Evolutionary conservation across 139 green algal genomes (phyloP), one percentile per base, ranked within the genome.

Genomic region (Closterium sp.): DNA sequence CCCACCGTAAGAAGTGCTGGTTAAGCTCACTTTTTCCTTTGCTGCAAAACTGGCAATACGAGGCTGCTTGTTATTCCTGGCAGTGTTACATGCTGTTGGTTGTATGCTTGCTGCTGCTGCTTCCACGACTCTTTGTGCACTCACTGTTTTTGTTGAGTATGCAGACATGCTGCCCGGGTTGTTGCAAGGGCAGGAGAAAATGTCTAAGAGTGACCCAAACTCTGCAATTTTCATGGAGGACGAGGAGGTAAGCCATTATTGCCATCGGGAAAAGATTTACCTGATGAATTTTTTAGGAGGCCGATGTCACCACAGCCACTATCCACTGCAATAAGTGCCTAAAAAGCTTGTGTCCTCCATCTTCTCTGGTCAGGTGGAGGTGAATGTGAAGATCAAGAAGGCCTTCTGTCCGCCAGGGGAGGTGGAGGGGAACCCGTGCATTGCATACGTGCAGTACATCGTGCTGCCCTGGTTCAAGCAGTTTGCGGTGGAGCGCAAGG

Each of bases 321-420:
- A n/a, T n/a, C n/a, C n/a, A n/a, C n/a, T n/a, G n/a, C n/a, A n/a
- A n/a, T n/a, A n/a, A n/a, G n/a, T n/a, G n/a, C n/a, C n/a, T n/a
- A n/a, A n/a, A n/a, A n/a, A n/a, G n/a, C n/a, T n/a, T n/a, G n/a
- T n/a, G n/a, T n/a, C n/a, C n/a, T n/a, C n/a, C n/a, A n/a, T n/a
- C n/a, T n/a, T 28, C 25, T 33, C 36, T 34, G 21, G 38, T n/a
- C 89, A 94, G 91, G 91, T 43, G 38, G 98, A 99, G 43, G 98
- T 99, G 25, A 97, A 97, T 86, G 95, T 95, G 86, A 99, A 99
- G 94, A 98, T 99, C 94, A 99, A 99, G 94, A 99, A 99, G 95
- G 97, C 98, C 28, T 99, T 95, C 95, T 99, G 98, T 95, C 97
- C 98, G 25, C 88, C 81, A 25, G 2, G 55, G 84, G 87, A 94